These are phyloP conservation scores for Melanogaster broomeanus DNA, from an alignment of 768 basidiomycete species.

Conservation along the genomic window DNA sequence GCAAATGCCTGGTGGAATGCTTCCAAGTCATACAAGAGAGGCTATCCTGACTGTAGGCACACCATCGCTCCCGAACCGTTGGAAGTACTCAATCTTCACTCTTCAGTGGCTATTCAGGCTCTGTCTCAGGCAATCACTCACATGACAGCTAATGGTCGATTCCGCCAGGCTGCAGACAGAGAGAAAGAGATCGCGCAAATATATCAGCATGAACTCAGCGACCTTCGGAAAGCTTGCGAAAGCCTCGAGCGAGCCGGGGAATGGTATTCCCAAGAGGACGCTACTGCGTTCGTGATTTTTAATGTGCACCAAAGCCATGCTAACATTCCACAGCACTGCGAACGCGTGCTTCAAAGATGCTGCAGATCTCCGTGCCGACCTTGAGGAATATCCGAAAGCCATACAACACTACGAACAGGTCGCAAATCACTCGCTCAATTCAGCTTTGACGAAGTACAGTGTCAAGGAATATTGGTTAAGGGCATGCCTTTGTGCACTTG, in stretches of 20 bases:
- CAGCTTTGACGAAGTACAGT: constrained; percentile 92
- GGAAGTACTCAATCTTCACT: constrained; percentile 11
- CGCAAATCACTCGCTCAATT: constrained; percentile 77
- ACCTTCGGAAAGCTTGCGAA: constrained; percentile 85
- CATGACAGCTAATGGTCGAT: constrained; percentile 82
- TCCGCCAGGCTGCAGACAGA: constrained; percentile 96
- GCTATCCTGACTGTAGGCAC: constrained; percentile 76
- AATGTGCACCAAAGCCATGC: not conserved
- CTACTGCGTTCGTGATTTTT: constrained; percentile 72
- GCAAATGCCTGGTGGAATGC: constrained; percentile 99
- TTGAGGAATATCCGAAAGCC: constrained; percentile 83
- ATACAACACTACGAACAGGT: constrained; percentile 91
- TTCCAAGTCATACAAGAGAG: constrained; percentile 92
- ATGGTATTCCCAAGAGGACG: constrained; percentile 98
- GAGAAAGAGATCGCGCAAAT: constrained; percentile 98
- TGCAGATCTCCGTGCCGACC: constrained; percentile 89
- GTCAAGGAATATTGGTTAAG: constrained; percentile 98
- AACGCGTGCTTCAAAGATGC: constrained; percentile 96
- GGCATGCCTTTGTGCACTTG: constrained; percentile 84
- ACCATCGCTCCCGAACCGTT: not conserved
- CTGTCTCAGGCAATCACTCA: constrained; percentile 82
- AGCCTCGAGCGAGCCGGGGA: constrained; percentile 91
- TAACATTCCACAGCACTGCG: constrained; percentile 66
- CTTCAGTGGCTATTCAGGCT: constrained; percentile 84
- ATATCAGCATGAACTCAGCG: constrained; percentile 78